phyloP scores from a whole-genome alignment of 1,139 yeast species.

The Suhomyces coccinellae region DNA sequence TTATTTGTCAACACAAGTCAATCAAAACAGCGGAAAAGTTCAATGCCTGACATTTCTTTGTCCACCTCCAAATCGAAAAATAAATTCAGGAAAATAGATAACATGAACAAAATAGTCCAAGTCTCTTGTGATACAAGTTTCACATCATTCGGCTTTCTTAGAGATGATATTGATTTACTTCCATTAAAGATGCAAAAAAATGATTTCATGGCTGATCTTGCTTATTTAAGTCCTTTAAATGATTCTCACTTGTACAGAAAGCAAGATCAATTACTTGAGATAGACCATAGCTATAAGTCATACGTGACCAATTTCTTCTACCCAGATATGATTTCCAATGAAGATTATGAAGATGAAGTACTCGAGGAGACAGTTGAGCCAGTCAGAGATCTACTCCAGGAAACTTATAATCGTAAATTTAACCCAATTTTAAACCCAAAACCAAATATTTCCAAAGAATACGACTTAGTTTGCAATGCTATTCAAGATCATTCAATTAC shows the following conservation, averaged over 20 bases:
- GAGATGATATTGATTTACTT: conserved; percentile 59
- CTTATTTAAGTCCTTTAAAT: conserved; percentile 47
- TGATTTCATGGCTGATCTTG: conserved; percentile 48
- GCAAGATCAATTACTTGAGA: conserved; percentile 35
- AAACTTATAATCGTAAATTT: conserved; percentile 18
- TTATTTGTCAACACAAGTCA: conserved; percentile 44
- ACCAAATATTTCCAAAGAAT: conserved; percentile 3
- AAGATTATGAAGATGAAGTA: conserved; percentile 12
- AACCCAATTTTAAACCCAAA: conserved; percentile 18
- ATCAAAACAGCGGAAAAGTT: conserved; percentile 32
- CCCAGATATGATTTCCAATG: conserved; percentile 20
- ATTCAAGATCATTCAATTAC: neutral
- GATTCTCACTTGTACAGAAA: conserved; percentile 24
- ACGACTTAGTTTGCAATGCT: conserved; percentile 2
- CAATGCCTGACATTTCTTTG: conserved; percentile 30
- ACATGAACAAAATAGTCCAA: conserved; percentile 52
- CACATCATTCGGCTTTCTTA: conserved; percentile 65
- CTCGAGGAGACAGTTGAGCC: neutral
- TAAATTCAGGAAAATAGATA: conserved; percentile 57
- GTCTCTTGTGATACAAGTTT: conserved; percentile 71
- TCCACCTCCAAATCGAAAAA: conserved; percentile 31
- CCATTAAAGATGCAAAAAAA: conserved; percentile 51
- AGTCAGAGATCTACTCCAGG: conserved; percentile 21
- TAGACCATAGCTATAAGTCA: conserved; percentile 21
- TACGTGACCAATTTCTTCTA: conserved; percentile 31